Conservation (phyloP, 768 basidiomycete genomes). For the Kwoniella bestiolae region DNA sequence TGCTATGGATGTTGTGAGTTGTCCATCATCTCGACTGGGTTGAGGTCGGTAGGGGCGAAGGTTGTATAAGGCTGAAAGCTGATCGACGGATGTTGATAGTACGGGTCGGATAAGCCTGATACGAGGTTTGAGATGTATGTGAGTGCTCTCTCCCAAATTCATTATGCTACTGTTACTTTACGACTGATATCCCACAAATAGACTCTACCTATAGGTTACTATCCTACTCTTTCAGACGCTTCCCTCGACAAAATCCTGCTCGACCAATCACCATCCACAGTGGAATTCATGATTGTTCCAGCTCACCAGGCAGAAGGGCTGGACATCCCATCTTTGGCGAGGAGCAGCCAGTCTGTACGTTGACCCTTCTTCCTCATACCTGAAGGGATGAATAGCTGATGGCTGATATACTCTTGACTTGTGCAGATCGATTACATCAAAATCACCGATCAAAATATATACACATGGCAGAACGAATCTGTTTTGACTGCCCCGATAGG, state of each 20-base stretch:
- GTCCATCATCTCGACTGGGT: no score
- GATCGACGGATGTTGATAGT: slow-evolving; percentile 60
- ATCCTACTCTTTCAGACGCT: slow-evolving; percentile 52
- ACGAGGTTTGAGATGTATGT: slow-evolving; percentile 87
- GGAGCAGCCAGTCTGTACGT: slow-evolving; percentile 40
- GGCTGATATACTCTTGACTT: not conserved
- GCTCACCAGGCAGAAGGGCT: slow-evolving; percentile 39
- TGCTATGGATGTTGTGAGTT: slow-evolving; percentile 79
- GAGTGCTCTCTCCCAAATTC: slow-evolving; percentile 32
- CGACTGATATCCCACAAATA: slow-evolving; percentile 8
- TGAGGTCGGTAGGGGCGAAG: no score
- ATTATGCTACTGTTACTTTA: not conserved
- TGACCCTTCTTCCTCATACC: not conserved
- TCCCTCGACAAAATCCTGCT: slow-evolving; percentile 53
- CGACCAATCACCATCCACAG: slow-evolving; percentile 50
- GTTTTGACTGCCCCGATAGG: slow-evolving; percentile 42
- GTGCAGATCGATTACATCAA: slow-evolving; percentile 50
- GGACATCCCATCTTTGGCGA: slow-evolving; percentile 30
- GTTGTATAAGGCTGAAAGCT: slow-evolving; percentile 26
- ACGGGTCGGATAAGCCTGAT: slow-evolving; percentile 94
- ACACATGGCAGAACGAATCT: slow-evolving; percentile 49
- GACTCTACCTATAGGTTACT: slow-evolving; percentile 57
- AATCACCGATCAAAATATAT: slow-evolving; percentile 46
- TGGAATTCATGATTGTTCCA: slow-evolving; percentile 55
- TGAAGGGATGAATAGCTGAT: not conserved